phyloP scores from a whole-genome alignment of 2,329 filamentous ascomycete genomes.

The Beauveria medogensis region DNA sequence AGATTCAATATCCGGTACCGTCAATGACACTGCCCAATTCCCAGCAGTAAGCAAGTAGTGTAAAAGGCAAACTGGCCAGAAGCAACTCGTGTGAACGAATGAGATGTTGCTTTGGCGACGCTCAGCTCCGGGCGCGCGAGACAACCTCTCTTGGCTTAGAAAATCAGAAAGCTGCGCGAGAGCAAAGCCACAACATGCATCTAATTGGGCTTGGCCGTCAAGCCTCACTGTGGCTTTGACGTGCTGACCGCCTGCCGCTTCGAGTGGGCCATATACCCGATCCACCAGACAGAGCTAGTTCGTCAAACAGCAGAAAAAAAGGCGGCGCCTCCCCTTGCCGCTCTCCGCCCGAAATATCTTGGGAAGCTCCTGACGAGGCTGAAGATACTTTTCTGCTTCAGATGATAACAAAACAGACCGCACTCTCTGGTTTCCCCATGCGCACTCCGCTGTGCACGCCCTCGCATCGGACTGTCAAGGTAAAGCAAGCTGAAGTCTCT shows the following conservation, averaged over 20 bases:
- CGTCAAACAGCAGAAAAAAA: not conserved
- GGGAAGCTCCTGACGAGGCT: not conserved
- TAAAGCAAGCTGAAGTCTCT: not conserved
- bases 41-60: too few species aligned
- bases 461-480: not conserved
- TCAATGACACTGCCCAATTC: not conserved
- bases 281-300: not conserved
- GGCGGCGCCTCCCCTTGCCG: too few species aligned
- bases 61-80: not conserved
- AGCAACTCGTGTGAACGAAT: not conserved
- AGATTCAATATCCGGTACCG: not conserved
- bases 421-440: not conserved
- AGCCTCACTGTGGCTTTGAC: not conserved
- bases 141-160: not conserved
- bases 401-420: not conserved
- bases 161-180: not conserved
- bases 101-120: not conserved
- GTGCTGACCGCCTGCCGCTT: conserved; percentile 3
- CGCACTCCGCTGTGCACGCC: not conserved
- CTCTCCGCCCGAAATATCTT: not conserved
- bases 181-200: not conserved
- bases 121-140: not conserved
- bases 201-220: not conserved
- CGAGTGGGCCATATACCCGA: not conserved
- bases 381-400: not conserved